Evolutionary conservation across 2,329 filamentous ascomycete genomes (phyloP).

Genomic region (Ophiostoma sp.): DNA sequence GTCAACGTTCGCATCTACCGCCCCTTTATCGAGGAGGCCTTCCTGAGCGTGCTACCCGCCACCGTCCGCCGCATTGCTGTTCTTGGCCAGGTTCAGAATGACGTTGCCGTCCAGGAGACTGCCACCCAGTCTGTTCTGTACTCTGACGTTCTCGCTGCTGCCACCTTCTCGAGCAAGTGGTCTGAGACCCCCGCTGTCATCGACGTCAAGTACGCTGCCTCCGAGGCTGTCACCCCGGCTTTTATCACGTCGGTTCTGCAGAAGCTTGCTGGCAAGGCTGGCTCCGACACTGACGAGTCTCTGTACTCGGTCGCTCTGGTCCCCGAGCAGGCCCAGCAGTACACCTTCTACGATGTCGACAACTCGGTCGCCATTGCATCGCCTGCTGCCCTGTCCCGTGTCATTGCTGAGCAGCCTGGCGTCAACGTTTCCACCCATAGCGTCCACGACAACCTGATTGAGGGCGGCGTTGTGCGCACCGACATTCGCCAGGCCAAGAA

Average conservation of each 20-base stretch:
- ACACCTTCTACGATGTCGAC: slow-evolving; percentile 90
- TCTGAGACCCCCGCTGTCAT: slow-evolving; percentile 58
- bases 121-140: slow-evolving; percentile 81
- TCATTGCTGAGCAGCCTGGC: slow-evolving; percentile 67
- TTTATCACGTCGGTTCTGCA: slow-evolving; percentile 48
- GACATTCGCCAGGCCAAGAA: slow-evolving; percentile 81
- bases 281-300: slow-evolving; percentile 31
- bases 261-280: slow-evolving; percentile 43
- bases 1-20: slow-evolving; percentile 91
- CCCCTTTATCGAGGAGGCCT: slow-evolving; percentile 91
- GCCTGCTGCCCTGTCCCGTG: slow-evolving; percentile 52
- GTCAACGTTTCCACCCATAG: slow-evolving; percentile 57
- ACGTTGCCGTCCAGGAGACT: slow-evolving; percentile 65
- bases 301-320: slow-evolving; percentile 27
- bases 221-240: slow-evolving; percentile 51
- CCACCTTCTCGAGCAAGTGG: slow-evolving; percentile 65
- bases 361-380: slow-evolving; percentile 62
- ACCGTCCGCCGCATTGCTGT: slow-evolving; percentile 73
- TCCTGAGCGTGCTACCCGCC: slow-evolving; percentile 72
- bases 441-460: slow-evolving; percentile 59
- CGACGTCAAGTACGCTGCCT: slow-evolving; percentile 85
- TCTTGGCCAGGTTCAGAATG: slow-evolving; percentile 77
- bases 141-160: slow-evolving; percentile 80
- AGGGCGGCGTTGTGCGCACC: slow-evolving; percentile 74
- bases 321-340: slow-evolving; percentile 64